phyloP scores from a whole-genome alignment of 805 yeast genomes.

The Cephaloascus fragrans region DNA sequence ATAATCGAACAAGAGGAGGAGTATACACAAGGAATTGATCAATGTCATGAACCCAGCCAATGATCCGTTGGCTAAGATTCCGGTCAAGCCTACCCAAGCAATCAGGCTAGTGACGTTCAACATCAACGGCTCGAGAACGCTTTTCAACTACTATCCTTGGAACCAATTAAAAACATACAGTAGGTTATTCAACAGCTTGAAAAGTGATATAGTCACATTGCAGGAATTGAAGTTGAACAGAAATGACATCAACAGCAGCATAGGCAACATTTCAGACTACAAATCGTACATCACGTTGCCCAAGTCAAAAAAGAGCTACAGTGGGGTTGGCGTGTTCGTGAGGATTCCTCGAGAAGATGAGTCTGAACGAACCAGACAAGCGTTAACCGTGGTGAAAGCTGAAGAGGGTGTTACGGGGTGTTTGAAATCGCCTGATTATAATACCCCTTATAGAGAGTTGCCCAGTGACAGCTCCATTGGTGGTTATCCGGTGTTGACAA shows the following conservation, averaged over 20 bases:
- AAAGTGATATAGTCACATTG: constrained; percentile 72
- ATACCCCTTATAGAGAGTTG: constrained; percentile 15
- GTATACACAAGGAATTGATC: too few relatives aligned
- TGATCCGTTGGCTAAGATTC: not conserved
- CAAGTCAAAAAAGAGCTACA: constrained; percentile 62
- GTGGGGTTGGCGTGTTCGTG: constrained; percentile 85
- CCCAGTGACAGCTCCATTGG: constrained; percentile 40
- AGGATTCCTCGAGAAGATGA: constrained; percentile 40
- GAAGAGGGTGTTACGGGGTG: constrained; percentile 91
- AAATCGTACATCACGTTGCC: constrained; percentile 66
- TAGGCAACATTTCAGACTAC: constrained; percentile 48
- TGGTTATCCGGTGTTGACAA: constrained; percentile 47
- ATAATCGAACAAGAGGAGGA: too few relatives aligned
- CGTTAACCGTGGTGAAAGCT: constrained; percentile 53
- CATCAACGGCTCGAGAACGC: constrained; percentile 74
- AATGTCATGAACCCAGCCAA: too few relatives aligned
- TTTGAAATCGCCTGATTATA: constrained; percentile 14
- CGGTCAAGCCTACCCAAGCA: constrained; percentile 1
- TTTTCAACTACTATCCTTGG: constrained; percentile 84
- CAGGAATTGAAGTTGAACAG: constrained; percentile 75
- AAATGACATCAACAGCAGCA: constrained; percentile 29
- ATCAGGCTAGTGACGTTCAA: constrained; percentile 64
- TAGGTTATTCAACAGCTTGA: constrained; percentile 38
- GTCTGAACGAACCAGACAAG: constrained; percentile 15
- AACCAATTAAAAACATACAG: constrained; percentile 32